phyloP scores from a whole-genome alignment of 768 basidiomycete species.

The Rhodotorula kratochvilovae region DNA sequence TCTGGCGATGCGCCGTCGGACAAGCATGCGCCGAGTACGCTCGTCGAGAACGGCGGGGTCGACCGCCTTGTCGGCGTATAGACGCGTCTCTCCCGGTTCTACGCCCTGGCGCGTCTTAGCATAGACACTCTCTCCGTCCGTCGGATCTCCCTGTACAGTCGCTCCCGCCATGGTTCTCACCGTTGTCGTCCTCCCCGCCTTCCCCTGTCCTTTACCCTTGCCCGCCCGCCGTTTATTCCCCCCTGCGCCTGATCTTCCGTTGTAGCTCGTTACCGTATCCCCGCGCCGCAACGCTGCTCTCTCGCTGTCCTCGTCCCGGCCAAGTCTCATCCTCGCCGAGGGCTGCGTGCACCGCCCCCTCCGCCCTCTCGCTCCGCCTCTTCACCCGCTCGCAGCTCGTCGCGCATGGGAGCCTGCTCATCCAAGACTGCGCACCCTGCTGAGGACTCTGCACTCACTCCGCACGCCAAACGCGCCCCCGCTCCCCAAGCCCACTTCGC shows the following conservation, averaged over 20 bases:
- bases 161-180: background rate
- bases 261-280: background rate
- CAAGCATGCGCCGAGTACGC: background rate
- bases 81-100: background rate
- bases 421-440: background rate
- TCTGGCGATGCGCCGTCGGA: background rate
- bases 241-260: background rate
- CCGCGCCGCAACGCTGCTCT: background rate
- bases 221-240: background rate
- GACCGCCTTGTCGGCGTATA: conserved; percentile 1
- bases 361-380: background rate
- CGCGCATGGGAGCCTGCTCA: conserved; percentile 12
- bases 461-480: background rate
- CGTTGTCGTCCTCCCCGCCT: background rate
- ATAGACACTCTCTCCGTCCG: background rate
- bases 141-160: background rate
- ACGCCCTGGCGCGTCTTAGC: background rate
- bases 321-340: background rate
- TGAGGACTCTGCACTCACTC: background rate
- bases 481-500: background rate
- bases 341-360: background rate
- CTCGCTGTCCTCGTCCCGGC: background rate
- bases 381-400: background rate
- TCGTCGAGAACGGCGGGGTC: background rate
- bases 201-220: background rate